Percentiles rank a stretch among this genome's conserved stretches.
Evolutionary conservation across 257 asterid species (phyloP).

Genomic region (Oldenlandia corymbosa): DNA sequence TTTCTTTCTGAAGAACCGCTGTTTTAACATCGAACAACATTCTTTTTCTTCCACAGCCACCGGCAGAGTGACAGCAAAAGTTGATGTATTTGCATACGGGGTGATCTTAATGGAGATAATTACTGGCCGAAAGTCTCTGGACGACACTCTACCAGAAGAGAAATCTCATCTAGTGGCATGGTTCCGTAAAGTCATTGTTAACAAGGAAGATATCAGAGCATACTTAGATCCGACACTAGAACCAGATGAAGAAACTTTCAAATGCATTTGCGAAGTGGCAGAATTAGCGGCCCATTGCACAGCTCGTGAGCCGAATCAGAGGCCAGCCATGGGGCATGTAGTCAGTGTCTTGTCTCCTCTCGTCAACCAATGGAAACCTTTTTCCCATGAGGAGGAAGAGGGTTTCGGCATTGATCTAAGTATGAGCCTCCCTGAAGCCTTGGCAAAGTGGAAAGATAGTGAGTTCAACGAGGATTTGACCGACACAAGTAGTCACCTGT

Average conservation of each 20-base stretch:
- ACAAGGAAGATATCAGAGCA: slow-evolving; percentile 35
- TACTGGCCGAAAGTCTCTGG: slow-evolving; percentile 68
- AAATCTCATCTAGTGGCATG: slow-evolving; percentile 55
- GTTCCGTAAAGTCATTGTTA: slow-evolving; percentile 48
- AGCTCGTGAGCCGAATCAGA: slow-evolving; percentile 50
- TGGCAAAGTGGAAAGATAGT: slow-evolving; percentile 61
- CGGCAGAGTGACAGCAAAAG: slow-evolving; percentile 80
- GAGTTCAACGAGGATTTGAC: slow-evolving; percentile 23
- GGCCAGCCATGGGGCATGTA: slow-evolving; percentile 81
- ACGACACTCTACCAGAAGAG: slow-evolving; percentile 60
- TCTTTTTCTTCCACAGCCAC: slow-evolving; percentile 47
- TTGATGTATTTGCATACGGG: slow-evolving; percentile 80
- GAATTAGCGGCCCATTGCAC: slow-evolving; percentile 85
- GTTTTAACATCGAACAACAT: background rate
- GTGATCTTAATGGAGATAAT: slow-evolving; percentile 83
- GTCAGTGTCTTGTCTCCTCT: slow-evolving; percentile 59
- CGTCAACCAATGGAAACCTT: slow-evolving; percentile 77
- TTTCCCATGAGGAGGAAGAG: slow-evolving; percentile 22
- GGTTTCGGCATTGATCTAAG: slow-evolving; percentile 28
- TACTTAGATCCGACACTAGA: slow-evolving; percentile 43
- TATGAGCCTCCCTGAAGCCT: slow-evolving; percentile 56
- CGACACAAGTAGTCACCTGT: slow-evolving; percentile 20
- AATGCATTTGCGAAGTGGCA: slow-evolving; percentile 48
- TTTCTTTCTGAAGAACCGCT: background rate
- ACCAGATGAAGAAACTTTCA: slow-evolving; percentile 44